These are phyloP conservation scores for Canna indica DNA, from an alignment of 176 grass and related monocot species.

Conservation along the genomic window DNA sequence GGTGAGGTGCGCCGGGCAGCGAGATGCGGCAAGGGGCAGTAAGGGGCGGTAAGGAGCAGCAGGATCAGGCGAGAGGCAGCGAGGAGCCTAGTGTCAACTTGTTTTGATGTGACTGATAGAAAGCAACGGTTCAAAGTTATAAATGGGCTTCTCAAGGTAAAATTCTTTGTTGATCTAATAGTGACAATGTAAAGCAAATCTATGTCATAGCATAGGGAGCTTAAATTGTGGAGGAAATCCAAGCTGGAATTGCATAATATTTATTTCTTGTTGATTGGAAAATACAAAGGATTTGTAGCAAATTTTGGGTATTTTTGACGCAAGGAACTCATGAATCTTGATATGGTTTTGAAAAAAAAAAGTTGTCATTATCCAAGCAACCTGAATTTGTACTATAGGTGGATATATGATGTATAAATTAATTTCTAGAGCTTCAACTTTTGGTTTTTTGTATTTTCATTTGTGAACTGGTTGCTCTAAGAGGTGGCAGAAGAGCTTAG, in stretches of 20 bases:
- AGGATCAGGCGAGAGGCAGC: no score
- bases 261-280: not conserved
- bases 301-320: not conserved
- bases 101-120: slow-evolving; percentile 72
- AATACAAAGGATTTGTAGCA: not conserved
- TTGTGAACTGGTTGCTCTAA: no score
- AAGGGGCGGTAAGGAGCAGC: no score
- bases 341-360: not conserved
- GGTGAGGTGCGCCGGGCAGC: no score
- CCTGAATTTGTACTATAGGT: no score
- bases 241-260: not conserved
- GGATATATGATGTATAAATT: no score
- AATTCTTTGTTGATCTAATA: slow-evolving; percentile 11
- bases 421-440: no score
- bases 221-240: not conserved
- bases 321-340: not conserved
- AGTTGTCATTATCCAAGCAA: not conserved
- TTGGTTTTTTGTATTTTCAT: no score
- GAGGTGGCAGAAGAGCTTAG: no score
- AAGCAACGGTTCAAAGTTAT: slow-evolving; percentile 65
- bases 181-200: not conserved
- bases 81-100: slow-evolving; percentile 64
- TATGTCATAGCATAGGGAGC: not conserved
- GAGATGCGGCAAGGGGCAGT: no score
- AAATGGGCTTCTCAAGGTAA: slow-evolving; percentile 70